Evolutionary conservation across 441 rosid genomes (phyloP).

Genomic region (Euphorbia schlechtendalii): DNA sequence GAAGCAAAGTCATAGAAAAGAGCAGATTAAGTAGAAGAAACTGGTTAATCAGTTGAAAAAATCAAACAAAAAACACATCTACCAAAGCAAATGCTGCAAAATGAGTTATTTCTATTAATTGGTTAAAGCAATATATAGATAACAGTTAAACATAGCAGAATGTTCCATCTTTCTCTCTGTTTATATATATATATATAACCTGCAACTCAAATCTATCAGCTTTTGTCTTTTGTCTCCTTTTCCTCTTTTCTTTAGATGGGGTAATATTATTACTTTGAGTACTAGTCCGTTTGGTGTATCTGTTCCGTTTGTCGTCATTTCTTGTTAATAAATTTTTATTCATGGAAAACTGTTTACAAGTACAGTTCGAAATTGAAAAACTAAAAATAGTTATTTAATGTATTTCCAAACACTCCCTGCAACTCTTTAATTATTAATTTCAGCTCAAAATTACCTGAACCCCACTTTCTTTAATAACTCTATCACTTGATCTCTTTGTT

Average conservation of each 20-base stretch:
- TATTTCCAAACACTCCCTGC: too few species aligned
- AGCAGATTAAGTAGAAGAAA: background rate
- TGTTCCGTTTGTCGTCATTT: too few species aligned
- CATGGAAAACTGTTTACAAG: too few species aligned
- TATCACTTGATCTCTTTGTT: background rate
- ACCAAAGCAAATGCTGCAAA: conserved; percentile 28
- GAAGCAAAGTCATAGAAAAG: background rate
- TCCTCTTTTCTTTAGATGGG: too few species aligned
- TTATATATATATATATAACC: background rate
- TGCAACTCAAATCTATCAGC: background rate
- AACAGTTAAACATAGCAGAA: conserved; percentile 15
- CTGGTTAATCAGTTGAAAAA: background rate
- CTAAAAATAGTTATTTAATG: too few species aligned
- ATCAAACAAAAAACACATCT: conserved; percentile 12
- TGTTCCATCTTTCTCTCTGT: conserved; percentile 14
- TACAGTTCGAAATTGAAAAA: too few species aligned
- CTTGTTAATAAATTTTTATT: too few species aligned
- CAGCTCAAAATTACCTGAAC: background rate
- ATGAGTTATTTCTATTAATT: background rate
- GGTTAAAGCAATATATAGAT: conserved; percentile 13
- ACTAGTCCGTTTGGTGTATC: too few species aligned
- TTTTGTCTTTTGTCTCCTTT: conserved; percentile 8
- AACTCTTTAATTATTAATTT: too few species aligned
- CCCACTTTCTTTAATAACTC: background rate
- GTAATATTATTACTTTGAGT: too few species aligned